Base-by-base conservation (phyloP, 2,329 filamentous ascomycete species). In the Monosporascus sp. region DNA sequence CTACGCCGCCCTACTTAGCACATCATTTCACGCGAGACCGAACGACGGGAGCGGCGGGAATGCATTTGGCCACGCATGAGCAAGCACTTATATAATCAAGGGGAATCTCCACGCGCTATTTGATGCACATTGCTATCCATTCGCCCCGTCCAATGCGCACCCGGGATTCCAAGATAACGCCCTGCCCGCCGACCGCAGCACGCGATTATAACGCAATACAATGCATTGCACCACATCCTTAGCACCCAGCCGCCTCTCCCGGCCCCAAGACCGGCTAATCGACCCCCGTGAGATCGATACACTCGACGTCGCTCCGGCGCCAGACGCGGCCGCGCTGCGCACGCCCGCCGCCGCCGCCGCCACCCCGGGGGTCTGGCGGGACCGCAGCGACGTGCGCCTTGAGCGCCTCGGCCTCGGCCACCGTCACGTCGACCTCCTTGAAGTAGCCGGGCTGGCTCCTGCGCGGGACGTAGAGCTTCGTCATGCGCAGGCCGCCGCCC, bases 391-490 rank as follows among this genome's bases (percentile, higher is more conserved):
- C 43, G 17, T 27, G 34, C 50, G 51, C 47, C 19, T 53, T 48
- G 8, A 63, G 36, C 5, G 52, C 59, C 17, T 64, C 64, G 2
- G 60, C 67, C 27, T 69, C 64, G 22, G 66, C 66, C 17, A 56
- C 59, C 44, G 52, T 56, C 37, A 69, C 58, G 17, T 70, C 67
- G 19, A 70, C 41, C 49, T 69, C 73, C 26, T 65, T 61, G 56
- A 74, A 72, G 61, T 74, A 77, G 3, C 75, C 75, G 6, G 62
- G 61, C 16, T 63, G 62, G 45, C 71, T 72, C 26, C 62, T 62
- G 43, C 68, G 68, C 14, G 74, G 71, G 37, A 73, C 59, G 54
- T 73, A 67, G 14, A 75, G 55, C 54, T 71, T 76, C 56, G 74
- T 77, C 60, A 40, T 64, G 26, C 55, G 48, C 40, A 54, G 59